Percentiles rank a stretch among this genome's conserved stretches.
phyloP scores from a whole-genome alignment of 2,329 filamentous ascomycete genomes.

The Pestalotiopsis sp. region DNA sequence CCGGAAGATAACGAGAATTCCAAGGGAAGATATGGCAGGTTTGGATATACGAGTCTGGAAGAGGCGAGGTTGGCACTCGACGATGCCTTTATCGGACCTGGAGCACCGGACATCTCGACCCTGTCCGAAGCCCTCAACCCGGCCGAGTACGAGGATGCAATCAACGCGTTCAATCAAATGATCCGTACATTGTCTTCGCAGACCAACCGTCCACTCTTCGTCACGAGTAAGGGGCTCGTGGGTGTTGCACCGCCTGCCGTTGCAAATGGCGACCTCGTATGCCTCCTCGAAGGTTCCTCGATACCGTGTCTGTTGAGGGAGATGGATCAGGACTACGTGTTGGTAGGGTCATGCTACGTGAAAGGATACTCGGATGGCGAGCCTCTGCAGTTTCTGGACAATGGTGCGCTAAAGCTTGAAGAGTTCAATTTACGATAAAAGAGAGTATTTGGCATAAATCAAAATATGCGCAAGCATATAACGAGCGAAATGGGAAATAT shows the following conservation, averaged over 20 bases:
- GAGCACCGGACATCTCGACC: neutral
- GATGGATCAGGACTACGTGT: neutral
- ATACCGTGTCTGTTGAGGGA: neutral
- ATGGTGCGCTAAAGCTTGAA: neutral
- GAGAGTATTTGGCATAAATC: neutral
- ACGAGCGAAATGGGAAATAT: neutral
- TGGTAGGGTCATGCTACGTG: constrained; percentile 7
- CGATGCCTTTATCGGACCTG: neutral
- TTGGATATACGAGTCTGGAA: neutral
- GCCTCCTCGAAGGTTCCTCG: constrained; percentile 8
- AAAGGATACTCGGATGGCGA: constrained; percentile 3
- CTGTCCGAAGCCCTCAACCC: neutral
- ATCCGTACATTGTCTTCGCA: neutral
- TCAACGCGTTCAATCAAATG: neutral
- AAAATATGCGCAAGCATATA: neutral
- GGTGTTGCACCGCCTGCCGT: constrained; percentile 4
- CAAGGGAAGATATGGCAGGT: neutral
- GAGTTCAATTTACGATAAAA: neutral
- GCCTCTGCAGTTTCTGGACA: neutral
- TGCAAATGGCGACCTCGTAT: neutral
- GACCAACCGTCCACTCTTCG: neutral
- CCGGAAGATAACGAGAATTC: neutral
- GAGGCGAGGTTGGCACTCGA: constrained; percentile 1
- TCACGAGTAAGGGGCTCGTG: neutral
- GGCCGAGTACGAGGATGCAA: neutral